Base-by-base conservation (phyloP, 345 rosid species). In the Sonneratia alba region DNA sequence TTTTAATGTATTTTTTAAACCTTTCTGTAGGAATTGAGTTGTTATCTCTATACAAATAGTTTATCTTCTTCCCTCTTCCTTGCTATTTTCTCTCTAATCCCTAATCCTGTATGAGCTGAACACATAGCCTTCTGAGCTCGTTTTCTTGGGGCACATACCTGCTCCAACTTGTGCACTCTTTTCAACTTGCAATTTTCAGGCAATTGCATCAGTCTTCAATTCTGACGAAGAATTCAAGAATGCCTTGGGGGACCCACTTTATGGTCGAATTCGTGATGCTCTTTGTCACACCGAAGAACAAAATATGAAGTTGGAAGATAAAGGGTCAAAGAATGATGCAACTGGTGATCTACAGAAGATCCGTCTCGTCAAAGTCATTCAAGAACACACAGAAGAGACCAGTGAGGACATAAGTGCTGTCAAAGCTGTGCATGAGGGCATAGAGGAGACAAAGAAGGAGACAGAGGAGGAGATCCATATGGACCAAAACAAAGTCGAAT, bases 181-280 rank as follows among this genome's bases (percentile, higher is more conserved):
- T 57, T 57, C 12, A 7, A 57, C 63, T n/a, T 71, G 47, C 49
- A 68, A 68, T 43, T 45, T 78, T 72, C 87, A 95, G 98, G 80
- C 86, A 65, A 92, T 89, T 78, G 87, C 87, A 73, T 85, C 94
- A n/a, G 86, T 84, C 34, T 85, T 85, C 72, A 79, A 78, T 38
- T 42, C 42, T 32, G 88, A 89, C 76, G 85, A 88, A 85, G 98
- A 89, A 71, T 92, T 84, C 72, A 67, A 70, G 71, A 81, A 76
- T 77, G 94, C 89, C 72, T 80, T 96, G 84, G 75, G 72, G 48
- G 89, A 87, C 77, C 88, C 94, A 40, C 72, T 96, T 78, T 95
- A 86, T 67, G 62, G 76, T 72, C 86, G 76, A 61, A 80, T 92
- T 71, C 85, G 85, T 3, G 78, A 81, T 77, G 80, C 86, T 67